Evolutionary conservation across 495 filamentous ascomycete species (phyloP).

Genomic region (Aspergillus ellipticus): DNA sequence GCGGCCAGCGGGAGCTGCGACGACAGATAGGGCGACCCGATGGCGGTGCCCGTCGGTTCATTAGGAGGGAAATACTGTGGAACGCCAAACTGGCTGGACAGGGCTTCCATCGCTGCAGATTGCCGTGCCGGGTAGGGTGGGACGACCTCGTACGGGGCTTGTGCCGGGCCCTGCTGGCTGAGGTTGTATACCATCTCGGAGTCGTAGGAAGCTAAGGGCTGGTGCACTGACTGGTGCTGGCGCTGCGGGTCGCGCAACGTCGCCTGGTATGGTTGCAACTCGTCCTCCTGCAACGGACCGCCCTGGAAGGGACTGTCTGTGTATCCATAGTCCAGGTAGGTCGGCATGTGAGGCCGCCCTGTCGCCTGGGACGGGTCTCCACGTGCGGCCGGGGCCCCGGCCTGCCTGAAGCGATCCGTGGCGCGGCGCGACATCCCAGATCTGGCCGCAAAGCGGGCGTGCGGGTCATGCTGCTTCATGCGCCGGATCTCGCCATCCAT

Average conservation of each 20-base stretch:
- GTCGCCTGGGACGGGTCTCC: constrained; percentile 37
- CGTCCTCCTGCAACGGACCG: constrained; percentile 38
- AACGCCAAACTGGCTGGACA: constrained; percentile 64
- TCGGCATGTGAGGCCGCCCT: constrained; percentile 31
- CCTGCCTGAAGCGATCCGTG: constrained; percentile 34
- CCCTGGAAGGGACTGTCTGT: constrained; percentile 36
- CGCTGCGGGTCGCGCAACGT: constrained; percentile 34
- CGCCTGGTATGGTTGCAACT: constrained; percentile 45
- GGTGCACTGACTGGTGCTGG: constrained; percentile 21
- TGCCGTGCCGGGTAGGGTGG: constrained; percentile 76
- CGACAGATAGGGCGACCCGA: constrained; percentile 49
- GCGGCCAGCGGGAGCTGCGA: constrained; percentile 49
- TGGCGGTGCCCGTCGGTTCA: constrained; percentile 61
- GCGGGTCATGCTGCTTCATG: constrained; percentile 62
- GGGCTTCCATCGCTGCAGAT: constrained; percentile 75
- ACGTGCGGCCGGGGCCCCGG: constrained; percentile 32
- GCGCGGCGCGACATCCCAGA: constrained; percentile 25
- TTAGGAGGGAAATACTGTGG: constrained; percentile 73
- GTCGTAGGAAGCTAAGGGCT: constrained; percentile 51
- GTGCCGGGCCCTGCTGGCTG: constrained; percentile 61
- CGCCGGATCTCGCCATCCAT: constrained; percentile 71
- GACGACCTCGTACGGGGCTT: constrained; percentile 70
- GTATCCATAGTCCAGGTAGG: constrained; percentile 44
- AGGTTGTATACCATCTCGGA: constrained; percentile 79
- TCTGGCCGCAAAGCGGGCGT: constrained; percentile 36